Evolutionary conservation across 148 eudicot genomes (phyloP), one percentile per base, ranked within the genome.

Genomic region (Vaccinium darrowii): DNA sequence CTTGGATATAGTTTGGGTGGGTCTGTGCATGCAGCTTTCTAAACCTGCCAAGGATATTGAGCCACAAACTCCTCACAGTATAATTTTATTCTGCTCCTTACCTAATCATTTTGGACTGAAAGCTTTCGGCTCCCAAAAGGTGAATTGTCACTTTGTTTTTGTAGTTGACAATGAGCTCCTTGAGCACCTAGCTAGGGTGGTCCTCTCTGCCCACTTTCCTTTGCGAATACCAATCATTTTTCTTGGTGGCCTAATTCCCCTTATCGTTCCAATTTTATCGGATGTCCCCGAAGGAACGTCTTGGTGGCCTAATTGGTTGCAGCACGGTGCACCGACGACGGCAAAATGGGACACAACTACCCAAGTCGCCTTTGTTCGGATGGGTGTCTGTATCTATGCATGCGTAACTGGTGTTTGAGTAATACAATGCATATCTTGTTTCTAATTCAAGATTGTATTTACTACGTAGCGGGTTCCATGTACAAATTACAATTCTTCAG

Each of bases 101-200:
- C 39, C 1, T 67, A 15, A 36, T 21, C 9, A 13, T 62, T 62
- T 62, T 65, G 52, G 76, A n/a, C 52, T 23, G n/a, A 25, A 33
- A 43, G 56, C 47, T 81, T 81, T 65, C 57, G 56, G 57, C 56
- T 65, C n/a, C 58, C 76, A 81, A 50, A 81, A 81, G 76, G 39
- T 25, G 57, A 65, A 33, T 7, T 39, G n/a, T 18, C 78, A 16
- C 23, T 7, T n/a, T 39, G 53, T 75, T 67, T 67, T 75, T 75
- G 8, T 19, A 39, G 51, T 74, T 74, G 77, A 74, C 50, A 39
- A 74, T 16, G 52, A 39, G 51, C 49, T 73, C 25, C 12, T 65
- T 73, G 50, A 30, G 76, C 33, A 7, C 77, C 39, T 36, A 33
- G 78, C 36, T 33, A 33, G 36, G 51, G 33, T 74, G 51, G 51